Evolutionary conservation across 202 grass and related monocot species (phyloP).

Genomic region (Zoysia matrella): DNA sequence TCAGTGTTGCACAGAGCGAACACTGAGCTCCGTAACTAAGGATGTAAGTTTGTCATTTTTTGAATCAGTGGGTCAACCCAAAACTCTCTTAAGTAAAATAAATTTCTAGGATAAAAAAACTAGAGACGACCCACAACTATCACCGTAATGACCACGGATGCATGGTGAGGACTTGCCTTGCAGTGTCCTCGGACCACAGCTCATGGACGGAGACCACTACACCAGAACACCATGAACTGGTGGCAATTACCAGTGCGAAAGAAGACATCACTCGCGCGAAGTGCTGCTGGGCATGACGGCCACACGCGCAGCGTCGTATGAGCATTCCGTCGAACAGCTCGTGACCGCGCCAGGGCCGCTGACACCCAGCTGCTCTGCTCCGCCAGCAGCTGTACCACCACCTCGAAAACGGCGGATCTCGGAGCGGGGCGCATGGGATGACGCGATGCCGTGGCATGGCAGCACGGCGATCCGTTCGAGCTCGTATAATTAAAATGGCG

Average conservation of each 20-base stretch:
- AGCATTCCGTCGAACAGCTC: slow-evolving; percentile 14
- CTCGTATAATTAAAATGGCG: slow-evolving; percentile 1
- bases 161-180: background rate
- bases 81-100: too few species aligned
- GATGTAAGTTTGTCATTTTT: too few species aligned
- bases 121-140: too few species aligned
- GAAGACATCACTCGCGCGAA: background rate
- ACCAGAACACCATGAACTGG: background rate
- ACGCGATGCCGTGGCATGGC: background rate
- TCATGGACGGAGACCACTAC: background rate
- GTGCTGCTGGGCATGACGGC: background rate
- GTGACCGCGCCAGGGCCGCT: background rate
- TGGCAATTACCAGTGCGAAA: background rate
- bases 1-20: background rate
- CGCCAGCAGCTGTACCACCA: background rate
- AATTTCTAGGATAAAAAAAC: too few species aligned
- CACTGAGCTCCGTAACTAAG: background rate
- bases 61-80: too few species aligned
- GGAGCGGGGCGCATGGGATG: background rate
- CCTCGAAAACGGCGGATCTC: background rate
- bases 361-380: background rate
- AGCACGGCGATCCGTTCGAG: background rate
- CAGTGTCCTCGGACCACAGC: background rate
- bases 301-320: background rate
- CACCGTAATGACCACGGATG: background rate